Evolutionary conservation across 225 moss, liverwort and hornwort species (phyloP).

Genomic region (Climacium dendroides): DNA sequence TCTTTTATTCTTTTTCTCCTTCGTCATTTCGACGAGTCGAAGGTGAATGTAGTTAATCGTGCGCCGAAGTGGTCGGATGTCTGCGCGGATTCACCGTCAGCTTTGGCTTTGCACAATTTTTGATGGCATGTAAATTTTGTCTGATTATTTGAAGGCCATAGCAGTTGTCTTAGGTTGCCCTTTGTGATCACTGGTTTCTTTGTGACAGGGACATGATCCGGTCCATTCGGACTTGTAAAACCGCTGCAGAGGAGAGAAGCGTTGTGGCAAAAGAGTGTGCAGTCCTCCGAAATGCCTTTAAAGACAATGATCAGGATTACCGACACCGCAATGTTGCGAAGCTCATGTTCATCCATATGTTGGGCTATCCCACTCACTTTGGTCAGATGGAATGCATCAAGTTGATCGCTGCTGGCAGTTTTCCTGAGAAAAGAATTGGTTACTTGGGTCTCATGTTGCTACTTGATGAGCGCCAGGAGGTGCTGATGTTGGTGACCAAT

Average conservation of each 20-base stretch:
- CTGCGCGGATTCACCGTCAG: not conserved
- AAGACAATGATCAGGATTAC: constrained; percentile 54
- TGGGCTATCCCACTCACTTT: constrained; percentile 63
- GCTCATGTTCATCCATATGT: constrained; percentile 67
- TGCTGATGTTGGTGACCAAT: constrained; percentile 61
- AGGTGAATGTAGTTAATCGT: not conserved
- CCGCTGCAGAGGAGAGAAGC: constrained; percentile 58
- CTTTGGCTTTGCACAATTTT: not conserved
- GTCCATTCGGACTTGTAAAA: constrained; percentile 53
- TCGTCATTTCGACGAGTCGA: not conserved
- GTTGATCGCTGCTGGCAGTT: constrained; percentile 43
- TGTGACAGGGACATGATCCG: constrained; percentile 54
- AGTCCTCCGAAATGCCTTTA: constrained; percentile 45
- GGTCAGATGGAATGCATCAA: constrained; percentile 69
- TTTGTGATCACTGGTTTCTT: not conserved
- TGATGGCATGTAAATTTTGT: not conserved
- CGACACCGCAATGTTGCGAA: constrained; percentile 64
- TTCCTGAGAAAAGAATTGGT: constrained; percentile 56
- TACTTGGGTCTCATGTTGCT: constrained; percentile 61
- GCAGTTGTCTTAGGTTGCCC: not conserved
- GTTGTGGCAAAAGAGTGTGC: constrained; percentile 65
- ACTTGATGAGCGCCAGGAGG: constrained; percentile 67
- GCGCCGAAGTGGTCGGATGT: not conserved
- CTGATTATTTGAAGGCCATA: not conserved
- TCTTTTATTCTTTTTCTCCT: not conserved